These are phyloP conservation scores for Oxytropis ochrocephala DNA, from an alignment of 306 rosid species.

Conservation along the genomic window DNA sequence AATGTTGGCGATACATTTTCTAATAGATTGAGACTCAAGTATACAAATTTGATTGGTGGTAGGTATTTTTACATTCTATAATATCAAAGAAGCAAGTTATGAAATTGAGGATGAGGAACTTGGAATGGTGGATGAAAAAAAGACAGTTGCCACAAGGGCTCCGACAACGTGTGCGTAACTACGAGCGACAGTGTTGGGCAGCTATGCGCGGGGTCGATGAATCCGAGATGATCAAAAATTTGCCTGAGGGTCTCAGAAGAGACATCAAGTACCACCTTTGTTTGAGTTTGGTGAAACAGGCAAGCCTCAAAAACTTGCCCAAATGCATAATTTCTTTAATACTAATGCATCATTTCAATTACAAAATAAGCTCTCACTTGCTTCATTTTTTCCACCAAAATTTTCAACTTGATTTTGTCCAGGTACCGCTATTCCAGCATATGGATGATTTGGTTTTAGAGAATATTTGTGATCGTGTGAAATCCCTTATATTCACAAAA, in stretches of 20 bases:
- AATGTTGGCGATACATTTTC: too few relatives aligned
- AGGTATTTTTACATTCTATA: slow-evolving; percentile 91
- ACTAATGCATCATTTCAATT: too few relatives aligned
- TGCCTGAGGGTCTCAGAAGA: slow-evolving; percentile 82
- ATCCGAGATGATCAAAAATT: slow-evolving; percentile 63
- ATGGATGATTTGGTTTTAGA: slow-evolving; percentile 90
- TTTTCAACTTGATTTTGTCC: not conserved
- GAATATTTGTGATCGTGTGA: slow-evolving; percentile 93
- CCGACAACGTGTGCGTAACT: slow-evolving; percentile 76
- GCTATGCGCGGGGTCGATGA: slow-evolving; percentile 93
- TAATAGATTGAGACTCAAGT: too few relatives aligned
- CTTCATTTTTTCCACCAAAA: too few relatives aligned
- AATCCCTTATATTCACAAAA: slow-evolving; percentile 83
- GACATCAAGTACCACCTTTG: slow-evolving; percentile 95
- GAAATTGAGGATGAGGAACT: slow-evolving; percentile 85
- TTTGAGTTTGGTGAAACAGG: slow-evolving; percentile 84
- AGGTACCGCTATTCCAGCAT: slow-evolving; percentile 90
- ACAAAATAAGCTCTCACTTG: too few relatives aligned
- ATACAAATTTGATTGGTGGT: not conserved
- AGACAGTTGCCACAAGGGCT: slow-evolving; percentile 64
- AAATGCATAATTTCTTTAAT: too few relatives aligned
- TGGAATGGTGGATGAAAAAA: slow-evolving; percentile 98
- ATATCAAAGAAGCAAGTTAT: slow-evolving; percentile 92
- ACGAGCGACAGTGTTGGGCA: slow-evolving; percentile 86
- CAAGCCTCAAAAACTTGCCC: not conserved